Base-by-base conservation (phyloP, 306 rosid genomes). In the Astragalus membranaceus region DNA sequence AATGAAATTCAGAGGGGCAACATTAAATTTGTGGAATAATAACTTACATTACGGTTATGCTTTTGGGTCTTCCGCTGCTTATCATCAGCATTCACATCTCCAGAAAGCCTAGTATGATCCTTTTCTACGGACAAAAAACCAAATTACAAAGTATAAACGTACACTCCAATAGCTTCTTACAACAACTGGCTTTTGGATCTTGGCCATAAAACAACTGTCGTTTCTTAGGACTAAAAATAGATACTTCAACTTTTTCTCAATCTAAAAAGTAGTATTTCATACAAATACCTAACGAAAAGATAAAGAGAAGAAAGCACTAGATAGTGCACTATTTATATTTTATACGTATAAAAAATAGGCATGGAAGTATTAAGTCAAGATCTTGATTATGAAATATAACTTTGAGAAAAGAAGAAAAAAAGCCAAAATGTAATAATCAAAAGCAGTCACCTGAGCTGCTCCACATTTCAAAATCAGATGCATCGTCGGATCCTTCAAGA, bases 391-490 rank as follows among this genome's bases (percentile, higher is more conserved):
- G 70, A 33, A 72, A 62, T 43, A 56, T 13, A 17, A 26, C 15
- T 13, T n/a, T 5, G 10, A 2, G 35, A 11, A 36, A 62, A 20
- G 4, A 5, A 51, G 5, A 1, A 6, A 33, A 8, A 67, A 39
- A 39, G 69, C 6, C 36, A 26, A 60, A 64, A 55, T 73, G 57
- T 13, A 44, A 64, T 50, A 47, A 74, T 59, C 29, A 15, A 47
- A 15, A 47, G 73, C 48, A 83, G 57, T 80, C 72, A 90, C 96
- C 89, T 82, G 96, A 78, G 72, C 54, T 75, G 74, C 81, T 76
- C 97, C 97, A 94, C 89, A 87, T 83, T 35, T 89, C 88, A n/a
- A 62, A 37, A 75, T 78, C 83, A 48, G 86, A 81, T 58, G 72
- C 80, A 49, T 80, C 80, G 64, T 75, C 86, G 2, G 79, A 79